These are phyloP conservation scores for Chrysosporium queenslandicum DNA, from an alignment of 2,329 filamentous ascomycete genomes.

Conservation along the genomic window DNA sequence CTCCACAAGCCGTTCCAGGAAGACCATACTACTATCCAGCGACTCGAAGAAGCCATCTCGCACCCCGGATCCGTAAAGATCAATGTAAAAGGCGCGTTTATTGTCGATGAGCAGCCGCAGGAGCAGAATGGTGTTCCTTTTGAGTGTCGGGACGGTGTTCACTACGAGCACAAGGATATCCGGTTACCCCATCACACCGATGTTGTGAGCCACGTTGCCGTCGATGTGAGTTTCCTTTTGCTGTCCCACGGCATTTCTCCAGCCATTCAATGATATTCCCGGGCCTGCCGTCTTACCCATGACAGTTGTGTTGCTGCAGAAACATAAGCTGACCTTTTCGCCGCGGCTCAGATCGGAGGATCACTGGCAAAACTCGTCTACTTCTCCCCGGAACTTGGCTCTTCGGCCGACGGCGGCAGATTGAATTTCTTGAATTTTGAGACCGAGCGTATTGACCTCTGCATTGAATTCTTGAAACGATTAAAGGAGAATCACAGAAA, in stretches of 20 bases:
- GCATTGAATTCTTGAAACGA: conserved; percentile 80
- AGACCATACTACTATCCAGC: conserved; percentile 21
- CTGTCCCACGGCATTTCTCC: conserved; percentile 9
- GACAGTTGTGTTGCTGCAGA: background rate
- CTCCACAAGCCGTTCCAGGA: conserved; percentile 21
- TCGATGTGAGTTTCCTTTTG: conserved; percentile 59
- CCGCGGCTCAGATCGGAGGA: conserved; percentile 67
- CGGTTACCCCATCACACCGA: conserved; percentile 91
- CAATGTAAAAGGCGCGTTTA: conserved; percentile 93
- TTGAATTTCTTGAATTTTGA: conserved; percentile 95
- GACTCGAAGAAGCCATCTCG: conserved; percentile 41
- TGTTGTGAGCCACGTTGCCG: conserved; percentile 90
- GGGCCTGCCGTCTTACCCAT: background rate
- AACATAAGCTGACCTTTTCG: background rate
- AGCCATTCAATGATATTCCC: no score
- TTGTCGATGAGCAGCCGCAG: conserved; percentile 68
- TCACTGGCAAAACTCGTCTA: conserved; percentile 95
- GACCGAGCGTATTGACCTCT: conserved; percentile 86
- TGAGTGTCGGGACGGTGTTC: conserved; percentile 48
- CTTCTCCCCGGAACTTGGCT: conserved; percentile 79
- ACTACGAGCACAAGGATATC: conserved; percentile 81
- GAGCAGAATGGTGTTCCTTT: conserved; percentile 38
- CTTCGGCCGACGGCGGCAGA: conserved; percentile 70
- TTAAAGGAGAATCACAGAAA: conserved; percentile 72
- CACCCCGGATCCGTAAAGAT: conserved; percentile 69